phyloP scores from a whole-genome alignment of 148 eudicot species.

The Limonium bicolor region DNA sequence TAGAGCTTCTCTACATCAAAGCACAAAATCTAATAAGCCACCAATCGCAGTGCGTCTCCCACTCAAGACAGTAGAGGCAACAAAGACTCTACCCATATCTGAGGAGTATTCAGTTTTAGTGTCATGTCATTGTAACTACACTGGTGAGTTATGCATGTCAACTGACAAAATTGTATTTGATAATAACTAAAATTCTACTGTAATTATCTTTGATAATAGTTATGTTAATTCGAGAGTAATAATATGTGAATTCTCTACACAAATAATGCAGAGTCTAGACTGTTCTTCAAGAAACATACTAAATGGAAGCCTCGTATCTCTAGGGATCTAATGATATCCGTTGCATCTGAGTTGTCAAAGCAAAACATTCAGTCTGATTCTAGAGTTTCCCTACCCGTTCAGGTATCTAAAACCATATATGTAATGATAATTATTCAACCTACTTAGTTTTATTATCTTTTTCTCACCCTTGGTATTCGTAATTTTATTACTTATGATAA shows the following conservation, averaged over 20 bases:
- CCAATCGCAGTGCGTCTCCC: slow-evolving; percentile 27
- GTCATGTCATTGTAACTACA: slow-evolving; percentile 81
- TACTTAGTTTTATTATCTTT: too few species aligned
- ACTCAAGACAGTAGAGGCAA: slow-evolving; percentile 19
- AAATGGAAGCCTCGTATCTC: slow-evolving; percentile 74
- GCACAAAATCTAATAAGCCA: slow-evolving; percentile 22
- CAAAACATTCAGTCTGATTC: slow-evolving; percentile 30
- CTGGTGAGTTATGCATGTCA: too few species aligned
- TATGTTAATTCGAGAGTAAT: too few species aligned
- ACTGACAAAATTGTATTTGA: too few species aligned
- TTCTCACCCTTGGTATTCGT: too few species aligned
- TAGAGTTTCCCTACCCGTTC: slow-evolving; percentile 71
- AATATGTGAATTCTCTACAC: too few species aligned
- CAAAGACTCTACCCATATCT: slow-evolving; percentile 19
- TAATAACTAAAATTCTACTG: too few species aligned
- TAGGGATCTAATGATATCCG: slow-evolving; percentile 80
- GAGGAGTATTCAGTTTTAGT: slow-evolving; percentile 69
- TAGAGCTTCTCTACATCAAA: slow-evolving; percentile 14
- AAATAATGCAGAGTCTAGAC: slow-evolving; percentile 61
- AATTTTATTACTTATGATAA: too few species aligned
- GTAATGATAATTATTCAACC: too few species aligned
- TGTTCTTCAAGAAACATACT: slow-evolving; percentile 85
- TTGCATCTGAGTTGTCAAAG: slow-evolving; percentile 76
- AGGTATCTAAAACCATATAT: too few species aligned
- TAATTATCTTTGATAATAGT: too few species aligned